These are phyloP conservation scores for Hypoxylon crocopeplum DNA, from an alignment of 495 filamentous ascomycete genomes.

Conservation along the genomic window DNA sequence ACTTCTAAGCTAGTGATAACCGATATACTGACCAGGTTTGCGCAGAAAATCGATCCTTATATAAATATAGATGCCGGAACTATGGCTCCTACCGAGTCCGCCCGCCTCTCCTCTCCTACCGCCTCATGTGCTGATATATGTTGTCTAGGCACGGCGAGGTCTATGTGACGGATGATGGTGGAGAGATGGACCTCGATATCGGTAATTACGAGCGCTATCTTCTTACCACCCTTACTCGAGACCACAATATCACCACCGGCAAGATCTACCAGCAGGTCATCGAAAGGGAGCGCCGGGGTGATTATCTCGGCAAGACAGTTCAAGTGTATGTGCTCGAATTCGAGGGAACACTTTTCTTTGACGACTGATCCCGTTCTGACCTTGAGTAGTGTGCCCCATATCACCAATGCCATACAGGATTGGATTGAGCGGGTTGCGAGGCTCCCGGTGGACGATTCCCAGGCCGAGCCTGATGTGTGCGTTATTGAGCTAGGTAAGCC, in stretches of 20 bases:
- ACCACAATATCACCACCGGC: conserved; percentile 94
- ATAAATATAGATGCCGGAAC: not conserved
- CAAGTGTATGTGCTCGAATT: conserved; percentile 60
- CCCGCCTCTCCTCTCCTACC: not conserved
- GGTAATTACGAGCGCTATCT: conserved; percentile 89
- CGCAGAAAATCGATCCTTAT: not conserved
- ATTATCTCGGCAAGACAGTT: conserved; percentile 91
- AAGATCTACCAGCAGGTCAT: conserved; percentile 94
- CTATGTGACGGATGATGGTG: conserved; percentile 59
- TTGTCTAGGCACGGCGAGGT: not conserved
- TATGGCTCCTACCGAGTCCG: not conserved
- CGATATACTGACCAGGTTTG: too few species aligned
- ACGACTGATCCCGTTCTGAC: not conserved
- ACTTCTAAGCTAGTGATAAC: too few species aligned
- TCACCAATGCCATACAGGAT: conserved; percentile 89
- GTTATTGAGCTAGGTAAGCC: conserved; percentile 55
- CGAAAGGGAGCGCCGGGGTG: conserved; percentile 71
- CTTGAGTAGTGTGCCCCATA: conserved; percentile 69
- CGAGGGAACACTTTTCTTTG: too few species aligned
- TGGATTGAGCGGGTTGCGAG: conserved; percentile 89
- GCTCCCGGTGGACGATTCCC: conserved; percentile 86
- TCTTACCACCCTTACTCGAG: conserved; percentile 68
- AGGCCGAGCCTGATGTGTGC: conserved; percentile 86
- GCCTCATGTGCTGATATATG: not conserved
- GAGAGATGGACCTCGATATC: conserved; percentile 89